Evolutionary conservation across 352 stramenopile genomes (phyloP), one percentile per base, ranked within the genome.

Genomic region (Globisporangium cylindrosporum): DNA sequence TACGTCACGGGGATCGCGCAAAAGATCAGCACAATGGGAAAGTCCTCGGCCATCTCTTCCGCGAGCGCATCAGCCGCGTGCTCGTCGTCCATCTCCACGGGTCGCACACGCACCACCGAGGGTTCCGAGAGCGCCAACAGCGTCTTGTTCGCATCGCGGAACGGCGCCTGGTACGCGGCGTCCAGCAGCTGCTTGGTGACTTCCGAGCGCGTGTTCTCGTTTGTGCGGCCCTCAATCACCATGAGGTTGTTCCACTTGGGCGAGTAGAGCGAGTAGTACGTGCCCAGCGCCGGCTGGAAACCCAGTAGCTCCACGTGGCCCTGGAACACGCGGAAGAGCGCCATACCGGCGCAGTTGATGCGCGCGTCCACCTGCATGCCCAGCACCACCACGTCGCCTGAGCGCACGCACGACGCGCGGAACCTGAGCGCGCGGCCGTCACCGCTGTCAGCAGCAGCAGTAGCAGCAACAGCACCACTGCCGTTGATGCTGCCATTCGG

Each of bases 191-290:
- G 15, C 34, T 61, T 43, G 57, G 54, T 60, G 29, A 54, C 22
- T 43, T 55, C 43, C 18, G 64, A 51, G 65, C 67, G 38, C 66
- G 63, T 67, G 29, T 68, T 36, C 5, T n/a, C 79, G 29, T 70
- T 83, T 38, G 64, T 73, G 27, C 62, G 53, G 18, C 64, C 78
- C 15, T 75, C 22, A n/a, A 96, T 80, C 49, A 89, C 81, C 27
- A 94, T 62, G 24, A 94, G 46, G 41, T 78, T 91, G 67, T 73
- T 92, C 88, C 88, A 96, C 64, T 91, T 91, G 53, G 88, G 88
- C 64, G 88, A 94, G 66, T 91, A 82, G 43, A 96, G 69, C 25
- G 88, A 79, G 70, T 85, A 94, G 75, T 96, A 96, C 32, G 83
- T 81, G 34, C 85, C 86, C 20, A 84, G 64, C 27, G 81, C 74